Evolutionary conservation across 2,329 filamentous ascomycete species (phyloP), one percentile per base, ranked within the genome.

Genomic region (Acephala macrosclerotiorum): DNA sequence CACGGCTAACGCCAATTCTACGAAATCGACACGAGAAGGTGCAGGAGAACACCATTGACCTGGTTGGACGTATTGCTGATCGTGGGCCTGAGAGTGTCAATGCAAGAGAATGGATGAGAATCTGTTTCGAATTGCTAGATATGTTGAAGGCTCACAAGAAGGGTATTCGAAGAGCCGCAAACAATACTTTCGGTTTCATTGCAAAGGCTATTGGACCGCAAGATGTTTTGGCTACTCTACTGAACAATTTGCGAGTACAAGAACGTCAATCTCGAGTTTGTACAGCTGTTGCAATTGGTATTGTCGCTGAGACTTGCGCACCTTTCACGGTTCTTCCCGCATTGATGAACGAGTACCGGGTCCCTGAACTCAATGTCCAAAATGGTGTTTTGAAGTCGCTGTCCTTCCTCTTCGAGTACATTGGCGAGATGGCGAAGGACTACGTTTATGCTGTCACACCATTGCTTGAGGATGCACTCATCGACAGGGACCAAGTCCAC

Each of bases 81-180:
- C 92, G 96, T 71, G 96, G 96, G 0, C 94, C 96, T 1, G 96
- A 99, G 79, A 95, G 92, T 69, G 96, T 99, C 77, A 97, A 97
- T 76, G 94, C 96, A 16, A 89, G 96, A 75, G 96, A 99, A 80
- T 99, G 96, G 96, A 99, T 99, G 96, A 90, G 96, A 77, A 99
- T 99, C 78, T 99, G 96, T 82, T 99, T 99, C 79, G 96, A 99
- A 82, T 84, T 99, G 61, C 88, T 99, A 35, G 96, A 99, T 80
- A 99, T 99, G 96, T 87, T 99, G 75, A 99, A 99, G 81, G 96
- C 96, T 7, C 96, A 99, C 84, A 99, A 99, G 82, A 99, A 99
- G 85, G 96, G 96, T 71, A 99, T 99, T 73, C 92, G 96, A 71
- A 91, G 96, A 79, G 96, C 96, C 25, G 96, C 96, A 73, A 99